phyloP scores from a whole-genome alignment of 352 stramenopile genomes.

The Globisporangium yorkense region DNA sequence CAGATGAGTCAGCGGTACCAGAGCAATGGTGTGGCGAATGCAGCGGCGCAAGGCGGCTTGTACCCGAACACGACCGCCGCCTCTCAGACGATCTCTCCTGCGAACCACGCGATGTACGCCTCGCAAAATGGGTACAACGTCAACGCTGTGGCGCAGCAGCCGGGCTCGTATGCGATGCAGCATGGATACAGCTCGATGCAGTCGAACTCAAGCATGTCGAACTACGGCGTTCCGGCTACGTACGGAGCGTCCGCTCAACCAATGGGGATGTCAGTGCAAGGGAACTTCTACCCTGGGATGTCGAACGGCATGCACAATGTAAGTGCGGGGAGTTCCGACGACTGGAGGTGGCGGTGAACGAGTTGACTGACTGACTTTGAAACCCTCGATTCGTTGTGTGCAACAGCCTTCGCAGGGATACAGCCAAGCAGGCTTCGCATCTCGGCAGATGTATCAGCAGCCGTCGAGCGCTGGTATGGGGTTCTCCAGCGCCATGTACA shows the following conservation, averaged over 20 bases:
- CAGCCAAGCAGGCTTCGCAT: slow-evolving; percentile 4
- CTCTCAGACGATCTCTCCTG: slow-evolving; percentile 27
- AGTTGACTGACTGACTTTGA: not conserved
- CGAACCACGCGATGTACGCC: slow-evolving; percentile 40
- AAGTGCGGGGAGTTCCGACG: not conserved
- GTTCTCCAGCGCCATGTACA: slow-evolving; percentile 2
- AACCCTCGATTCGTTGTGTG: not conserved
- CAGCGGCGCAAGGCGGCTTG: slow-evolving; percentile 7
- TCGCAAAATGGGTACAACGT: slow-evolving; percentile 44
- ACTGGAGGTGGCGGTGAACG: not conserved
- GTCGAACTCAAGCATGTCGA: slow-evolving; percentile 31
- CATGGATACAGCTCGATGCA: slow-evolving; percentile 38
- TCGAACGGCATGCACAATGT: slow-evolving; percentile 13
- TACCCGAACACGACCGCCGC: slow-evolving; percentile 4
- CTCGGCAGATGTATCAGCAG: slow-evolving; percentile 11
- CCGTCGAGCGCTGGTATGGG: slow-evolving; percentile 1
- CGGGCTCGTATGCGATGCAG: slow-evolving; percentile 23
- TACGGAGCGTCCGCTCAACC: slow-evolving; percentile 4
- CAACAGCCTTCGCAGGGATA: slow-evolving; percentile 6
- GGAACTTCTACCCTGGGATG: slow-evolving; percentile 6
- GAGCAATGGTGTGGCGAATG: slow-evolving; percentile 1
- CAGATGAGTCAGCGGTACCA: slow-evolving; percentile 60
- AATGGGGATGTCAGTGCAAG: slow-evolving; percentile 15
- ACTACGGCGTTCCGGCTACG: slow-evolving; percentile 39
- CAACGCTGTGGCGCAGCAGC: slow-evolving; percentile 12